phyloP scores from a whole-genome alignment of 352 stramenopile genomes.

The Phytophthora quininea region DNA sequence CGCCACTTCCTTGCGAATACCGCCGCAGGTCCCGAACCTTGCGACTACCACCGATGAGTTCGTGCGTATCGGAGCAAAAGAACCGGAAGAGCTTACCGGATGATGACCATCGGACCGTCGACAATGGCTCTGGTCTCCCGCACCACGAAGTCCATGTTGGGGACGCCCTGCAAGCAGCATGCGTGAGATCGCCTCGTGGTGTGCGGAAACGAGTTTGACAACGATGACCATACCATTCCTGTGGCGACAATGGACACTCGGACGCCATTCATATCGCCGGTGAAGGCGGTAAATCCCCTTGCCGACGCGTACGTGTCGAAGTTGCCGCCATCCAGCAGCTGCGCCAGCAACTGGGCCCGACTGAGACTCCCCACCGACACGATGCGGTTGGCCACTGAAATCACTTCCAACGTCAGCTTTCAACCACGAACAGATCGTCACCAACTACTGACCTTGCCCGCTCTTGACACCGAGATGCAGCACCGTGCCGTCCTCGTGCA shows the following conservation, averaged over 20 bases:
- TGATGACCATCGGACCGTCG: constrained; percentile 53
- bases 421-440: not conserved
- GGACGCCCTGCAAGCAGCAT: constrained; percentile 32
- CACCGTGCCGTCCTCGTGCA: constrained; percentile 45
- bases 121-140: constrained; percentile 61
- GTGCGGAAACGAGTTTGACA: not conserved
- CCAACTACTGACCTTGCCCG: constrained; percentile 36
- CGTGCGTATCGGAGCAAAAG: not conserved
- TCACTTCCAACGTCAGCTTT: not conserved
- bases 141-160: constrained; percentile 84
- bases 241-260: constrained; percentile 64
- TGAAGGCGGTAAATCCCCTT: constrained; percentile 70
- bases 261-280: constrained; percentile 48
- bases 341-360: constrained; percentile 39
- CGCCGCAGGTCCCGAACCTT: constrained; percentile 66
- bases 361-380: constrained; percentile 52
- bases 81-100: constrained; percentile 33
- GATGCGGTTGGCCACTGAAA: constrained; percentile 49
- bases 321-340: constrained; percentile 34
- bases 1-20: constrained; percentile 36
- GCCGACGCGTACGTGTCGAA: constrained; percentile 42
- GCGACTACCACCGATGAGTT: not conserved
- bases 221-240: constrained; percentile 47
- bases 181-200: not conserved
- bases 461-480: constrained; percentile 49